phyloP scores from a whole-genome alignment of 805 yeast species.

The Candida michaelii region DNA sequence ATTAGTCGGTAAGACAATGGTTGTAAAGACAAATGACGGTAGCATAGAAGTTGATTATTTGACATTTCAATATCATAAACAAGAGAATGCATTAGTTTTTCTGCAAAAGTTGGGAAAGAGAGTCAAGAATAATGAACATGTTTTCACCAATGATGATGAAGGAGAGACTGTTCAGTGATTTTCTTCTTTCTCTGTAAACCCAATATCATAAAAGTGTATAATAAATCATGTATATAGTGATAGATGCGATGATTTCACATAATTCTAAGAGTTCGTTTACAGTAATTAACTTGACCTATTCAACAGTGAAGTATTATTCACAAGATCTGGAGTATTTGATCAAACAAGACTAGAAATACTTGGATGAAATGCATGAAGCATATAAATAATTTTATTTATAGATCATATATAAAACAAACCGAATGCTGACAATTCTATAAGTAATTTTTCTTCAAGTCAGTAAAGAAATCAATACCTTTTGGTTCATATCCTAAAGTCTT shows the following conservation, averaged over 20 bases:
- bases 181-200: too few relatives aligned
- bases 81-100: constrained; percentile 49
- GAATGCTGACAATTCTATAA: not conserved
- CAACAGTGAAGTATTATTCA: too few relatives aligned
- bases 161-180: too few relatives aligned
- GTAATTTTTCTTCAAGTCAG: not conserved
- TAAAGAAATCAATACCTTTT: not conserved
- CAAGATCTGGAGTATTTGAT: too few relatives aligned
- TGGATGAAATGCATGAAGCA: too few relatives aligned
- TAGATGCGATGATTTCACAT: too few relatives aligned
- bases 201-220: too few relatives aligned
- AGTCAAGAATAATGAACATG: constrained; percentile 33
- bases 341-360: too few relatives aligned
- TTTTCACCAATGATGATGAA: constrained; percentile 12
- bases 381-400: not conserved
- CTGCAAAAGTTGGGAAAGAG: constrained; percentile 45
- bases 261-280: too few relatives aligned
- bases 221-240: too few relatives aligned
- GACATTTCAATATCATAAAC: constrained; percentile 55
- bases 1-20: constrained; percentile 21
- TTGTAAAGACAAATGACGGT: constrained; percentile 48
- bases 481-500: constrained; percentile 27
- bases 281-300: too few relatives aligned
- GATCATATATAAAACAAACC: not conserved
- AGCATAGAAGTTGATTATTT: constrained; percentile 33